Evolutionary conservation across 2,329 filamentous ascomycete species (phyloP).

Genomic region (Trichophyton verrucosum): DNA sequence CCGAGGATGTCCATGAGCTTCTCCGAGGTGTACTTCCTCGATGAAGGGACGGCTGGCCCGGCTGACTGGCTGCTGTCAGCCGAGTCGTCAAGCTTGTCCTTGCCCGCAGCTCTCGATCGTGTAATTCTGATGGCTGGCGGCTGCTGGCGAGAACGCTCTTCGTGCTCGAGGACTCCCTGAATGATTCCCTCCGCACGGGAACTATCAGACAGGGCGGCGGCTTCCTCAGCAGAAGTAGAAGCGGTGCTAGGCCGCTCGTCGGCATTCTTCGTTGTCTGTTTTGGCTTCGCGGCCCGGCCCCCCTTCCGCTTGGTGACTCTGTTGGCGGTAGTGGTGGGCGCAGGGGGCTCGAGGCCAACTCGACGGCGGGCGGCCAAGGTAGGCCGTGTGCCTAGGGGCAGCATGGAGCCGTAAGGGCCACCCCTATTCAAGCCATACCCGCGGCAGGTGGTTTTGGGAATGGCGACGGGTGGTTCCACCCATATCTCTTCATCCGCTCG

Average conservation of each 20-base stretch:
- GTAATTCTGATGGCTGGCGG: slow-evolving; percentile 2
- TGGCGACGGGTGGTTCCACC: slow-evolving; percentile 45
- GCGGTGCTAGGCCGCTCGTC: slow-evolving; percentile 14
- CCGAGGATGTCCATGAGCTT: slow-evolving; percentile 20
- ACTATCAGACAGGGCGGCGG: slow-evolving; percentile 6
- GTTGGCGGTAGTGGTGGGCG: slow-evolving; percentile 24
- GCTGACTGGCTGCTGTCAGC: slow-evolving; percentile 7
- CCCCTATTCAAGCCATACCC: slow-evolving; percentile 54
- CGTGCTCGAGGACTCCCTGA: slow-evolving; percentile 4
- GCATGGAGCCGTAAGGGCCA: slow-evolving; percentile 74
- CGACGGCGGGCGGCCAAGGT: slow-evolving; percentile 47
- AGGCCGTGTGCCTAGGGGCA: slow-evolving; percentile 62
- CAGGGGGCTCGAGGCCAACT: slow-evolving; percentile 31
- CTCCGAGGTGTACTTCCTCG: slow-evolving; percentile 20
- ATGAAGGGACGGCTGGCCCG: slow-evolving; percentile 8
- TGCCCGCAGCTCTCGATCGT: slow-evolving; percentile 9
- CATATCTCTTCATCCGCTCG: slow-evolving; percentile 30
- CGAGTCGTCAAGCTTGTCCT: slow-evolving; percentile 11
- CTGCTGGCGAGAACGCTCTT: slow-evolving; percentile 4
- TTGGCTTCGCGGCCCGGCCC: slow-evolving; percentile 8
- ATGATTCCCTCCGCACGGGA: slow-evolving; percentile 4
- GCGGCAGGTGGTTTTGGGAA: slow-evolving; percentile 52
- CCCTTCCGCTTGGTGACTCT: slow-evolving; percentile 6
- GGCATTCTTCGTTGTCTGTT: slow-evolving; percentile 9
- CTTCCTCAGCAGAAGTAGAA: slow-evolving; percentile 12